Base-by-base conservation (phyloP, 78 protist genomes). In the Dictyostelium firmibasis region DNA sequence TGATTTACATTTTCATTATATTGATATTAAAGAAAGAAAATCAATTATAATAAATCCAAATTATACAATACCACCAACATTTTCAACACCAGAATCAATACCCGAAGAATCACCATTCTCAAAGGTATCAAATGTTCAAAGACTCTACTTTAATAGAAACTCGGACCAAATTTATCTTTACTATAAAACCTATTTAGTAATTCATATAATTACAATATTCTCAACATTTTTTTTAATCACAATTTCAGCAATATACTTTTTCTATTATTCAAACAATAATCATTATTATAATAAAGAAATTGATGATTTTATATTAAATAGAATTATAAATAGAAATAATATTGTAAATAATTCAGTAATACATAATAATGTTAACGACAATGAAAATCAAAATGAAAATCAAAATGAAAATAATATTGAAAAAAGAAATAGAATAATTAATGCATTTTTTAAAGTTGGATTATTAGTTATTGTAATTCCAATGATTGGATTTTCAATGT, bases 401-500 rank as follows among this genome's bases (percentile, higher is more conserved):
- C 0, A 50, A 4, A 16, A 50, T 50, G 16, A 50, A 16, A 50
- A 50, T 50, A 50, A 1, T 16, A 31, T 20, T 8, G 72, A 62
- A 23, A 62, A 23, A 9, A 62, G 72, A n/a, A 9, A 62, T 62
- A 62, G n/a, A 62, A 25, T 62, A 13, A n/a, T 62, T n/a, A 25
- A 25, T 25, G 29, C 25, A 23, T 62, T 62, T 62, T 62, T 62
- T 62, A 62, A 62, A 62, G n/a, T 62, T 23, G 14, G 33, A 62
- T 25, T 62, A 62, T 25, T 62, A 1, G 9, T 62, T 25, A 25
- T 62, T 25, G 16, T 62, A n/a, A 25, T 62, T 25, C 72, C 72
- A 62, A 62, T 62, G 72, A 62, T 62, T 62, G 72, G 72, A n/a
- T 62, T 62, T n/a, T 62, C 72, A 62, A 62, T 62, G 72, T 62